Percentiles rank a stretch among this genome's conserved stretches.
phyloP scores from a whole-genome alignment of 2,329 filamentous ascomycete genomes.

The Acephala macrosclerotiorum region DNA sequence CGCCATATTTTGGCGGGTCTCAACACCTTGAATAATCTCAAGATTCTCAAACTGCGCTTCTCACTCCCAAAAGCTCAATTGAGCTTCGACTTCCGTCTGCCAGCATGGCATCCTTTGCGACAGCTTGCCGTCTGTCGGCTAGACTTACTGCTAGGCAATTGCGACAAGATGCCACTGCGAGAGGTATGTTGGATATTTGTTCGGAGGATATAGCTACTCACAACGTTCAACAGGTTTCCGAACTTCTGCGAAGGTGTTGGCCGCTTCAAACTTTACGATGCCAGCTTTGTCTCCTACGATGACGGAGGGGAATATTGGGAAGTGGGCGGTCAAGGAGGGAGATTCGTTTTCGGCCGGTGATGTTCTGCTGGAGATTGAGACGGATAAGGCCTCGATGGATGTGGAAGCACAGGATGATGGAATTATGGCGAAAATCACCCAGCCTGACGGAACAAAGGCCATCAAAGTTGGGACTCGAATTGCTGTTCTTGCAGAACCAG shows the following conservation, averaged over 20 bases:
- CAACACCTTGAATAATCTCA: conserved; percentile 32
- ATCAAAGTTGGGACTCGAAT: conserved; percentile 83
- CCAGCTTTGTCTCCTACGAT: conserved; percentile 90
- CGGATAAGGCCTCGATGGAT: conserved; percentile 94
- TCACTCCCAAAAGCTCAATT: conserved; percentile 39
- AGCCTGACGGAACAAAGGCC: conserved; percentile 75
- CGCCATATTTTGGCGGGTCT: conserved; percentile 33
- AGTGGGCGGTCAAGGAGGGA: conserved; percentile 88
- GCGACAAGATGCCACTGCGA: conserved; percentile 58
- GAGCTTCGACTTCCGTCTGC: conserved; percentile 38
- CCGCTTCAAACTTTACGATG: conserved; percentile 90
- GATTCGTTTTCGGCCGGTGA: conserved; percentile 84
- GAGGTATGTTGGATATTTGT: conserved; percentile 57
- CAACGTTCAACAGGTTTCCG: conserved; percentile 61
- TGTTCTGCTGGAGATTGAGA: conserved; percentile 90
- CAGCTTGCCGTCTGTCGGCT: conserved; percentile 69
- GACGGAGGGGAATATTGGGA: conserved; percentile 90
- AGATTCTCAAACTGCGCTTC: conserved; percentile 28
- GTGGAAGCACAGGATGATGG: conserved; percentile 93
- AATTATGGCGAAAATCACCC: conserved; percentile 82
- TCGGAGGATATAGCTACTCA: conserved; percentile 25
- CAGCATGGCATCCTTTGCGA: conserved; percentile 71
- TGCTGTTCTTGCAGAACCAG: conserved; percentile 81
- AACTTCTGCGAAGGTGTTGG: conserved; percentile 67
- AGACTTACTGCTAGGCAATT: conserved; percentile 63